A percentile compares a stretch with the other conserved stretches of the same genome.
phyloP scores from a whole-genome alignment of 768 basidiomycete species.

The Rhizopogon roseolus region DNA sequence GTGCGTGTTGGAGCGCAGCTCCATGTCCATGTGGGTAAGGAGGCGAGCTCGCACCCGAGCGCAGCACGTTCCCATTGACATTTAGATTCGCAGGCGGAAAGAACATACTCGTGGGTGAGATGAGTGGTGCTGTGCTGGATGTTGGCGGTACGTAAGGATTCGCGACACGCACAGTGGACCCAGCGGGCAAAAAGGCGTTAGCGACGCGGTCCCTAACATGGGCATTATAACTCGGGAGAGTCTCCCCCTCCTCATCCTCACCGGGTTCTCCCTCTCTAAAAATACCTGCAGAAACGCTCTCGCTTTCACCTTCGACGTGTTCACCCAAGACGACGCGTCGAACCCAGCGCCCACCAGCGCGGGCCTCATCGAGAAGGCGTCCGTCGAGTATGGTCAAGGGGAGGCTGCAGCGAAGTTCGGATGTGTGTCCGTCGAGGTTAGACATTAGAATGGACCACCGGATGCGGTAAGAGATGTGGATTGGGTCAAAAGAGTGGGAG shows the following conservation, averaged over 20 bases:
- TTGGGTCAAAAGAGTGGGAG: constrained; percentile 71
- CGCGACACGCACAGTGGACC: constrained; percentile 54
- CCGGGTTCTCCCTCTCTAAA: constrained; percentile 31
- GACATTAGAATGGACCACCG: constrained; percentile 75
- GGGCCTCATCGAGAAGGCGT: constrained; percentile 70
- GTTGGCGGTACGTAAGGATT: constrained; percentile 52
- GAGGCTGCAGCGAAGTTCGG: constrained; percentile 91
- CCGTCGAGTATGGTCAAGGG: constrained; percentile 82
- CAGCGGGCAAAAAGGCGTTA: constrained; percentile 65
- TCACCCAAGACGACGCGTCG: constrained; percentile 61
- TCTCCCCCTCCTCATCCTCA: constrained; percentile 56
- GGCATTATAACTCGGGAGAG: constrained; percentile 84
- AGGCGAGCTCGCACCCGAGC: constrained; percentile 38
- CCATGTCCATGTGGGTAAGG: neutral
- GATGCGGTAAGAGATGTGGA: constrained; percentile 72
- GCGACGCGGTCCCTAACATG: constrained; percentile 90
- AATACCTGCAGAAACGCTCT: constrained; percentile 20
- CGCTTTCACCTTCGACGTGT: constrained; percentile 18
- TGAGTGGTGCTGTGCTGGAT: constrained; percentile 29
- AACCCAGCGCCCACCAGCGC: constrained; percentile 65
- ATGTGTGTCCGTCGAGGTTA: constrained; percentile 89
- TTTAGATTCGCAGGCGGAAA: too few species aligned
- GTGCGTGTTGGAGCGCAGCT: neutral
- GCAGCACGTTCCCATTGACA: constrained; percentile 34
- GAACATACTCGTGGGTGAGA: neutral